Evolutionary conservation across 352 stramenopile genomes (phyloP).

Genomic region (Phytophthora megakarya): DNA sequence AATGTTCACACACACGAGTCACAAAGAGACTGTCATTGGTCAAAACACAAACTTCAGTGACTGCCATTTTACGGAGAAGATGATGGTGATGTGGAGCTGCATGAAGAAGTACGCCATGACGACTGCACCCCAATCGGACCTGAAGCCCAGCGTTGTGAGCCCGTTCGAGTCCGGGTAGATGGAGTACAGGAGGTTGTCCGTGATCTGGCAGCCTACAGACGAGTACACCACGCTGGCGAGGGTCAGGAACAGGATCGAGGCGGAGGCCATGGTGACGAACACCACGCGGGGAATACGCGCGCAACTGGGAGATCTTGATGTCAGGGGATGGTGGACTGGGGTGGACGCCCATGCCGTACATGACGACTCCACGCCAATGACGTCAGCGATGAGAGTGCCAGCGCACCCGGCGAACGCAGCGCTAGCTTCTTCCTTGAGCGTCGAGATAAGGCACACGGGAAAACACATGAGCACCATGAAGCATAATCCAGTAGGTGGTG

Average conservation of each 20-base stretch:
- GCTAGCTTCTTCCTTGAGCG: conserved; percentile 33
- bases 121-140: conserved; percentile 3
- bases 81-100: conserved; percentile 40
- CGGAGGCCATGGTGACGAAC: conserved; percentile 4
- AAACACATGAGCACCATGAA: no score
- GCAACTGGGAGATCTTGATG: conserved; percentile 40
- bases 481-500: neutral
- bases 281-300: conserved; percentile 30
- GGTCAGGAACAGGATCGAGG: neutral
- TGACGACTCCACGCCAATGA: conserved; percentile 30
- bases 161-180: neutral
- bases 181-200: neutral
- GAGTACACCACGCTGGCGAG: neutral
- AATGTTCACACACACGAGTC: no score
- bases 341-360: conserved; percentile 14
- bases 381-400: conserved; percentile 41
- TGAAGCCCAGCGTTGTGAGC: neutral
- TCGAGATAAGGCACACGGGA: no score
- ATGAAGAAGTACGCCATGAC: conserved; percentile 40
- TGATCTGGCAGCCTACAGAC: neutral
- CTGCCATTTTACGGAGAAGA: conserved; percentile 44
- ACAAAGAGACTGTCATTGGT: no score
- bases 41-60: no score
- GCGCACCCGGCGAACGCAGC: conserved; percentile 38
- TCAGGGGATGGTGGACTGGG: conserved; percentile 27